Base-by-base conservation (phyloP, 2,329 filamentous ascomycete genomes). In the Colletotrichum limetticola region DNA sequence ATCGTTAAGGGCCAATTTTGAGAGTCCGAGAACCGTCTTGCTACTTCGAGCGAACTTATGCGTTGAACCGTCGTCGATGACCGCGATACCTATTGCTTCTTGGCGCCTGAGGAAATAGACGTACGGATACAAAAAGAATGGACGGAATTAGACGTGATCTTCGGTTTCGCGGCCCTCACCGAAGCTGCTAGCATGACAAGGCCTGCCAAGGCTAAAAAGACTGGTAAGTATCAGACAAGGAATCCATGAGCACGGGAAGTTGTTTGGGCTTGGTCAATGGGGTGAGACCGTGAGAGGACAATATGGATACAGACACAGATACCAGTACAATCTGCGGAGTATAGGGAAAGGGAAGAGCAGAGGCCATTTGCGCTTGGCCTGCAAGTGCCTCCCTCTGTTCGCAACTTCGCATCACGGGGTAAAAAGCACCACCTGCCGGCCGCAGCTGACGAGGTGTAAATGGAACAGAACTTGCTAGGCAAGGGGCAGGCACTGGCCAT, bases 111-210 rank as follows among this genome's bases (percentile, higher is more conserved):
- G 37, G n/a, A 42, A 26, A 26, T 26, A 37, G 7, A n/a, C 9
- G 46, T 30, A 14, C 4, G 19, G 58, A 35, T 12, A 52, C 24
- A 46, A 32, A 14, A 66, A n/a, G 12, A 12, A 11, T 28, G 14
- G 56, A 67, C 67, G 53, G 71, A 63, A 72, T 63, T 67, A 63
- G 62, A 71, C 58, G 22, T 42, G 61, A 63, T 58, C 49, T 63
- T 66, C 49, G 53, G 35, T 46, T 64, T 67, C 49, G 62, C 62
- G 68, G 68, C 57, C 57, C 60, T 67, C 68, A 49, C 71, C 62
- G 62, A 65, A 28, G 37, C 56, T 61, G 60, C 42, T 61, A 56
- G 53, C 12, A 35, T 57, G 30, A 28, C 49, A 49, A 60, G 42
- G 53, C 42, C 58, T 62, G 22, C 12, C 11, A 42, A 22, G 26